These are phyloP conservation scores for Byssothecium circinans DNA, from an alignment of 2,329 filamentous ascomycete genomes.

Conservation along the genomic window DNA sequence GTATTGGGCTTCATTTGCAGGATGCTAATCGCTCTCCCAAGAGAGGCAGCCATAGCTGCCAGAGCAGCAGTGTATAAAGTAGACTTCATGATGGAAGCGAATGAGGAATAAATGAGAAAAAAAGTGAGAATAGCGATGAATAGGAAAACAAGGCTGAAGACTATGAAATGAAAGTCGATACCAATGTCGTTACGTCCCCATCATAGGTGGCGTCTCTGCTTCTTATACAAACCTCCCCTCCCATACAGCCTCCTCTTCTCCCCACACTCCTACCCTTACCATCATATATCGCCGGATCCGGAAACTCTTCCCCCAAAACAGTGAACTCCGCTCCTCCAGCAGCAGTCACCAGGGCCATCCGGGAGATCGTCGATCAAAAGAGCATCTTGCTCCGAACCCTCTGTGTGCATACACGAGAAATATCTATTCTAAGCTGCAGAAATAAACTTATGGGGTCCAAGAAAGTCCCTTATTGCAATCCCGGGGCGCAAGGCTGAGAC, in stretches of 20 bases:
- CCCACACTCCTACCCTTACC: neutral
- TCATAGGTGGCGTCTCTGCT: neutral
- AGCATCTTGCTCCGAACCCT: no score
- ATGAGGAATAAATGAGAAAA: neutral
- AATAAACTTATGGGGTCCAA: neutral
- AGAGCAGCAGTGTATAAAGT: slow-evolving; percentile 8
- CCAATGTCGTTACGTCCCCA: neutral
- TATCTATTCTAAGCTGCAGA: neutral
- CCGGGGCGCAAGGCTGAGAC: slow-evolving; percentile 13
- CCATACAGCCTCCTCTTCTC: no score
- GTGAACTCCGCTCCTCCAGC: neutral
- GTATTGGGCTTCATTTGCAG: slow-evolving; percentile 2
- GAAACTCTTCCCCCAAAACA: neutral
- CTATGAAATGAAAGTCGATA: neutral
- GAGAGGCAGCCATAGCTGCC: slow-evolving; percentile 6
- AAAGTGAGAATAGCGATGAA: neutral
- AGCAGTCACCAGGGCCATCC: no score
- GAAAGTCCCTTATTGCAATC: neutral
- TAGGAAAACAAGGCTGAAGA: neutral
- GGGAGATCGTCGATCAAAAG: neutral
- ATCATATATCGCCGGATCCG: neutral
- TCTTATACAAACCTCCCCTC: neutral
- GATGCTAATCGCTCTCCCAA: slow-evolving; percentile 5
- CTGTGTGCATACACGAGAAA: no score
- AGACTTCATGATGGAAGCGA: slow-evolving; percentile 11